phyloP scores from a whole-genome alignment of 805 yeast genomes.

The Nakazawaea wickerhamii region DNA sequence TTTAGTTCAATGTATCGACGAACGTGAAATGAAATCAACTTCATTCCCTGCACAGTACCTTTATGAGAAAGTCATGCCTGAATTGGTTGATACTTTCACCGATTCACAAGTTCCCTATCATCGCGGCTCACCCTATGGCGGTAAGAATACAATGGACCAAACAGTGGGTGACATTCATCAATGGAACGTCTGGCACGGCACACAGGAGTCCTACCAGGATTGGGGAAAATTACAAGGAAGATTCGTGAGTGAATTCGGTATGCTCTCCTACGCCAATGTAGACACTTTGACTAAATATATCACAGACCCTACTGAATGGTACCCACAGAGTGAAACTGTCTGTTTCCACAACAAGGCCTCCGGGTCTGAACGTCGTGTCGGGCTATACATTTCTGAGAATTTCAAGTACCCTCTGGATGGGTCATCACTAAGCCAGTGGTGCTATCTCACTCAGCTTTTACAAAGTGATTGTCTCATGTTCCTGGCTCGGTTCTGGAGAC shows the following conservation, averaged over 20 bases:
- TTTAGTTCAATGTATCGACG: slow-evolving; percentile 25
- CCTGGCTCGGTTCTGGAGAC: slow-evolving; percentile 42
- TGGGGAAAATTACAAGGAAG: slow-evolving; percentile 43
- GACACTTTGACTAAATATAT: slow-evolving; percentile 31
- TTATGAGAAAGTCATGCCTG: slow-evolving; percentile 36
- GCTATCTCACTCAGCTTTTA: slow-evolving; percentile 47
- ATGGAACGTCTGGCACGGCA: slow-evolving; percentile 56
- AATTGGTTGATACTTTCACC: slow-evolving; percentile 21
- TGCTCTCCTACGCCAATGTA: slow-evolving; percentile 39
- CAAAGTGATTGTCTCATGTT: slow-evolving; percentile 44
- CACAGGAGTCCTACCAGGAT: slow-evolving; percentile 42
- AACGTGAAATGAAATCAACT: slow-evolving; percentile 27
- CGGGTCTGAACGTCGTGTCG: slow-evolving; percentile 41
- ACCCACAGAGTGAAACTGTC: slow-evolving; percentile 38
- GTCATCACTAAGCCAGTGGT: slow-evolving; percentile 33
- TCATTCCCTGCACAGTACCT: slow-evolving; percentile 38
- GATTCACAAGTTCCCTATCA: slow-evolving; percentile 31
- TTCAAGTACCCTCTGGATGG: slow-evolving; percentile 23
- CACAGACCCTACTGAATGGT: slow-evolving; percentile 31
- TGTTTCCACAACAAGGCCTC: slow-evolving; percentile 46
- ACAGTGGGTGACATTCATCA: slow-evolving; percentile 47
- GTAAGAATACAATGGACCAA: slow-evolving; percentile 28
- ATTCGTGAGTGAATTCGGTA: slow-evolving; percentile 50
- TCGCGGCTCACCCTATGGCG: slow-evolving; percentile 49
- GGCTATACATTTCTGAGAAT: slow-evolving; percentile 42